phyloP scores from a whole-genome alignment of 1,139 yeast species.

The Sugiyamaella castrensis region DNA sequence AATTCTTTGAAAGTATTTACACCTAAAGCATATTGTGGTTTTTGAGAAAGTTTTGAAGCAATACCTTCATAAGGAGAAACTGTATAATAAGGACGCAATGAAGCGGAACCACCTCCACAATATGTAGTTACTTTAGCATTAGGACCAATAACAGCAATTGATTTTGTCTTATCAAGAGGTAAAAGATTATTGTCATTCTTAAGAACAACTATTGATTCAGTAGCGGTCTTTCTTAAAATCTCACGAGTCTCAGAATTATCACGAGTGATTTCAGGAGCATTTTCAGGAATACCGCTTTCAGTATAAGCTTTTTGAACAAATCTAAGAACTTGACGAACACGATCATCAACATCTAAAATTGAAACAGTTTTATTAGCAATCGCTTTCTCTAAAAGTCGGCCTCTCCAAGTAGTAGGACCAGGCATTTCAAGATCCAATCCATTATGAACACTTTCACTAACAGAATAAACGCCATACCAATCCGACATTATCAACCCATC shows the following conservation, averaged over 20 bases:
- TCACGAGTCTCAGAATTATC: constrained; percentile 47
- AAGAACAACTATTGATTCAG: constrained; percentile 50
- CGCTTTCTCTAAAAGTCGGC: constrained; percentile 33
- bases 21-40: constrained; percentile 41
- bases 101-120: constrained; percentile 56
- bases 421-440: constrained; percentile 68
- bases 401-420: constrained; percentile 53
- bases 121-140: constrained; percentile 45
- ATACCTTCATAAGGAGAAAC: constrained; percentile 49
- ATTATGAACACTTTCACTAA: constrained; percentile 47
- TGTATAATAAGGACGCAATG: constrained; percentile 46
- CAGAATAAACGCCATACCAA: constrained; percentile 60
- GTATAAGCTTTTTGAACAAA: constrained; percentile 45
- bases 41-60: constrained; percentile 32
- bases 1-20: constrained; percentile 37
- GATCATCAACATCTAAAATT: constrained; percentile 39
- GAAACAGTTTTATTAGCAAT: constrained; percentile 25
- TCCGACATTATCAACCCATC: constrained; percentile 58
- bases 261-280: constrained; percentile 44
- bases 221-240: constrained; percentile 48
- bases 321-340: constrained; percentile 47
- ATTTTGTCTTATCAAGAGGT: constrained; percentile 42
- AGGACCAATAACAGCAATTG: constrained; percentile 52
- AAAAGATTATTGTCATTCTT: constrained; percentile 48
- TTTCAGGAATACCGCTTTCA: constrained; percentile 45